A percentile compares a stretch with the other conserved stretches of the same genome.
Evolutionary conservation across 2,329 filamentous ascomycete species (phyloP).

Genomic region (Aspergillus terreus): DNA sequence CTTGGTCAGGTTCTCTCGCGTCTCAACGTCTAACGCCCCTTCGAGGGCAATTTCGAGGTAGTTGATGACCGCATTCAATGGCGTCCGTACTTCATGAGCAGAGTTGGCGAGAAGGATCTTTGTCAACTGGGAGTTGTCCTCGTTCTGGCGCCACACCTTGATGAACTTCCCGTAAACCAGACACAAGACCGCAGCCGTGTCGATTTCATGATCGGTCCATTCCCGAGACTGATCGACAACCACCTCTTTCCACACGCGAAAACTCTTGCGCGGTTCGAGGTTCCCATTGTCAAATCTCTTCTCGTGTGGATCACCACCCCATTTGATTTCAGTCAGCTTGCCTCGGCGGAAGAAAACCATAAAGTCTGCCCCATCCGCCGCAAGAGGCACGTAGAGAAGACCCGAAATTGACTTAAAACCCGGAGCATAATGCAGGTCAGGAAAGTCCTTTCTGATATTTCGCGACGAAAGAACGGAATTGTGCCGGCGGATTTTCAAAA

Average conservation of each 20-base stretch:
- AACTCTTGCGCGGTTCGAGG: conserved; percentile 76
- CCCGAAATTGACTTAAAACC: conserved; percentile 77
- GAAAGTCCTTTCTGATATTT: conserved; percentile 72
- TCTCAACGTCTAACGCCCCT: conserved; percentile 73
- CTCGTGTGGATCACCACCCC: conserved; percentile 57
- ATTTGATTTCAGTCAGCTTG: conserved; percentile 77
- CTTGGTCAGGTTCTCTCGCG: conserved; percentile 74
- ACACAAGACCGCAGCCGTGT: conserved; percentile 83
- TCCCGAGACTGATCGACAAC: conserved; percentile 78
- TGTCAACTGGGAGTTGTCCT: conserved; percentile 79
- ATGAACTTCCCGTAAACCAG: conserved; percentile 88
- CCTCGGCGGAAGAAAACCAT: conserved; percentile 85
- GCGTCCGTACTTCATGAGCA: conserved; percentile 86
- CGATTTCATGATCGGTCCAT: conserved; percentile 84
- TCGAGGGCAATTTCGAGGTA: conserved; percentile 89
- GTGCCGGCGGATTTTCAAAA: conserved; percentile 70
- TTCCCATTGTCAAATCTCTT: conserved; percentile 70
- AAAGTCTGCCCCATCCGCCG: conserved; percentile 72
- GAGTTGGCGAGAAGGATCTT: conserved; percentile 78
- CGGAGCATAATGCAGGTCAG: conserved; percentile 73
- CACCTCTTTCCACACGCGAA: conserved; percentile 76
- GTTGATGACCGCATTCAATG: conserved; percentile 90
- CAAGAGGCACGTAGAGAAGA: conserved; percentile 76
- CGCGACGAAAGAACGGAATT: conserved; percentile 74
- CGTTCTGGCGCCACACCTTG: conserved; percentile 88